Evolutionary conservation across 331 rosid genomes (phyloP), one percentile per base, ranked within the genome.

Genomic region (Spiraea crenata): DNA sequence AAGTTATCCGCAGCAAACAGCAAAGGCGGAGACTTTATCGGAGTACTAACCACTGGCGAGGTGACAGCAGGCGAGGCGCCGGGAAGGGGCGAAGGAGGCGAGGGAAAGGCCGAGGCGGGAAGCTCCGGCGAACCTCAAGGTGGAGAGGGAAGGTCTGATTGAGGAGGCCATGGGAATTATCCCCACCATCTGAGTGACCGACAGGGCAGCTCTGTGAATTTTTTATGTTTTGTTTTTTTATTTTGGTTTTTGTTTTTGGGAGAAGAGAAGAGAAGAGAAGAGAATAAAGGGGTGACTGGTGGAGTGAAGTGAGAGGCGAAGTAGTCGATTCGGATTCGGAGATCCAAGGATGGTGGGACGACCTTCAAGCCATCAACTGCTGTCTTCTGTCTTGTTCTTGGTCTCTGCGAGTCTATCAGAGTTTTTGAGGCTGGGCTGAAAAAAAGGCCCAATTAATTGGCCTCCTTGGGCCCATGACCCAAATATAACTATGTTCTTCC

Each of bases 141-240:
- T 82, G 7, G 92, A 82, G 44, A 87, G 78, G 15, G 93, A 87
- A 16, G 90, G 98, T 61, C 86, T 81, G 78, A 92, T 78, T 59
- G 96, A 79, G 55, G 95, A 87, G 54, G 95, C 90, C 92, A 85
- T 81, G 25, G 90, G 96, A 45, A 90, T 72, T 49, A 82, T 78
- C 82, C 90, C 79, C 81, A 85, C 91, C 89, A 82, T 85, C 41
- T 66, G 58, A 65, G 57, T 67, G 47, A 49, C 71, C 38, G 58
- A n/a, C 45, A 34, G 57, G 31, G 31, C 31, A 25, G 15, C 20
- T 57, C 35, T 31, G 74, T 37, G 35, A 34, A 19, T 4, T 60
- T 14, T 0, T 63, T 12, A 1, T 3, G 11, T 14, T 6, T 49
- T 46, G 45, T 56, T 57, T 59, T 62, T 46, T 0, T 3, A 7